Evolutionary conservation across 306 rosid genomes (phyloP).

Genomic region (Rosa chinensis): DNA sequence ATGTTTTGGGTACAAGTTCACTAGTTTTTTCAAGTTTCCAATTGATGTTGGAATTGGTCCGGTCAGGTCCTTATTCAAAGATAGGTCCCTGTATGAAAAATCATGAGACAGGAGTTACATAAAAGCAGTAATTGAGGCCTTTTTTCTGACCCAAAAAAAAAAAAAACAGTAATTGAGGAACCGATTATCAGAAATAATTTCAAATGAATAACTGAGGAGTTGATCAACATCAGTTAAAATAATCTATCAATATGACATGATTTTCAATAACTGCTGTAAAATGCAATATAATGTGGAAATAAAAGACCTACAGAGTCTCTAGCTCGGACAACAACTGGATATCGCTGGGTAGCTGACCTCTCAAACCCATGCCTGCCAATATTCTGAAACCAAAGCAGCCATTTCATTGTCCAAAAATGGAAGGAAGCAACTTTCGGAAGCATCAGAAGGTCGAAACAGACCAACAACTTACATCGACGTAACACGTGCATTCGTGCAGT

Average conservation of each 20-base stretch:
- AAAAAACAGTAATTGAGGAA: background rate
- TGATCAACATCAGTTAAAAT: background rate
- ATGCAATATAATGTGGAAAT: background rate
- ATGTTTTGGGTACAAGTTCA: constrained; percentile 20
- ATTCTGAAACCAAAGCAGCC: constrained; percentile 16
- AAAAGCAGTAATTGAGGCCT: no score
- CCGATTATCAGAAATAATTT: background rate
- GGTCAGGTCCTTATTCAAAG: constrained; percentile 39
- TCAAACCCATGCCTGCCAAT: constrained; percentile 34
- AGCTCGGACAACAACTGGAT: constrained; percentile 39
- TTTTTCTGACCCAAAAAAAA: no score
- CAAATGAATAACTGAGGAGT: background rate
- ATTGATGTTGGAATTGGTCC: constrained; percentile 40
- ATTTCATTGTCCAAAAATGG: background rate
- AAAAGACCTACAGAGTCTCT: constrained; percentile 34
- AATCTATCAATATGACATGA: background rate
- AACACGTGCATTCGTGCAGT: background rate
- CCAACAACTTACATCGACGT: constrained; percentile 1
- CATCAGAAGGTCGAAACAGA: background rate
- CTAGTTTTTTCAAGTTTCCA: constrained; percentile 32
- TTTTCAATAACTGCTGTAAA: background rate
- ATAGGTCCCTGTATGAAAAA: constrained; percentile 40
- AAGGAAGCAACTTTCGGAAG: background rate
- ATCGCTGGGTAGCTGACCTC: constrained; percentile 44
- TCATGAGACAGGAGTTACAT: constrained; percentile 6